Evolutionary conservation across 1,139 yeast species (phyloP), one percentile per base, ranked within the genome.

Genomic region (Sugiyamaella sp.): DNA sequence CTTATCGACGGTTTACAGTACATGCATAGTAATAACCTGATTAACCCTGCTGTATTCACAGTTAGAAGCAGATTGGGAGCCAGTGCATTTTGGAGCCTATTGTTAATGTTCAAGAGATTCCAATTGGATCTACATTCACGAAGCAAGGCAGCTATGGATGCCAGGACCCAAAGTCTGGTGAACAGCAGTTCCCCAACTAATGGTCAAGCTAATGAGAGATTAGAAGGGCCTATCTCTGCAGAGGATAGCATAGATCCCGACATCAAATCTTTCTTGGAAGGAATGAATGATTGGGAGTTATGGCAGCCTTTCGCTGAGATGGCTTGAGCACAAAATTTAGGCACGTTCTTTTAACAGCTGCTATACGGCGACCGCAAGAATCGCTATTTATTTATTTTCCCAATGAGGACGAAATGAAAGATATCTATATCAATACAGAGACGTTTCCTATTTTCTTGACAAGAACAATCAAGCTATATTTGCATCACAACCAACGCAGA

Each of bases 41-140:
- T 54, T 10, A 19, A 12, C 8, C 10, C 37, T 12, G 40, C 53
- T 3, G 43, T 54, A 2, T 54, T 54, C 21, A 24, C 46, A 17
- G 56, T 54, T 8, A 37, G 53, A 32, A 54, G 43, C 12, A 43
- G 57, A 19, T 27, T 54, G n/a, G 57, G 57, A 8, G 53, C 56
- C 17, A 52, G 57, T 27, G 56, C 56, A 10, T 54, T 54, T 27
- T 54, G 57, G 57, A 54, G 57, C 39, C 48, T 52, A 12, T 20
- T 54, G 19, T n/a, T 54, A 27, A 17, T 41, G 1, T 54, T 54
- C 45, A 54, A 54, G 33, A 35, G 57, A 22, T 53, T 41, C 21
- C 56, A 53, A 29, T 21, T 46, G 12, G 51, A 29, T 2, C 10
- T 32, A 22, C 44, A 40, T 19, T 22, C 44, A 12, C 25, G 32